These are phyloP conservation scores for Quercus glauca DNA, from an alignment of 306 rosid genomes.

Conservation along the genomic window DNA sequence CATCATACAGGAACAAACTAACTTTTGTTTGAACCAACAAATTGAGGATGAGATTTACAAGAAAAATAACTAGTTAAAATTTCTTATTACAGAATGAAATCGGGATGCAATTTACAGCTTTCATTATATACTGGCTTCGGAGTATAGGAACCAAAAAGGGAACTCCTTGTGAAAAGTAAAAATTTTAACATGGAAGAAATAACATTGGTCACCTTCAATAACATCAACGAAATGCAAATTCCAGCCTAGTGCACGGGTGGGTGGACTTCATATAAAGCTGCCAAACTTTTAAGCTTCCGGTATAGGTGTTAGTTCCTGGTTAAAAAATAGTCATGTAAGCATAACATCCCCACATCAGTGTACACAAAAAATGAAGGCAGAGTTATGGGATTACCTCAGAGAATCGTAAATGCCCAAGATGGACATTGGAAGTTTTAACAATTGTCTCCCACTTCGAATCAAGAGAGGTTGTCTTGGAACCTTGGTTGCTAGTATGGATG, in stretches of 20 bases:
- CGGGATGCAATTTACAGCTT: constrained; percentile 34
- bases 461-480: constrained; percentile 17
- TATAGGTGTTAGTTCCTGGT: constrained; percentile 59
- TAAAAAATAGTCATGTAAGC: constrained; percentile 10
- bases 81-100: constrained; percentile 25
- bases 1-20: background rate
- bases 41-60: constrained; percentile 32
- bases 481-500: constrained; percentile 16
- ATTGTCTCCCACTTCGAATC: constrained; percentile 51
- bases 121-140: constrained; percentile 19
- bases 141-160: background rate
- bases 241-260: constrained; percentile 12
- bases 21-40: background rate
- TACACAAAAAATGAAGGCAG: constrained; percentile 17
- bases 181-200: constrained; percentile 1
- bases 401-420: constrained; percentile 41
- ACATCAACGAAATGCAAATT: constrained; percentile 9
- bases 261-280: constrained; percentile 21
- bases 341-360: constrained; percentile 2
- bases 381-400: constrained; percentile 55
- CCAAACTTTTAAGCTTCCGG: constrained; percentile 59
- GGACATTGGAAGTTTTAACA: constrained; percentile 47
- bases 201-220: background rate
- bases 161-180: constrained; percentile 1
- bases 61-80: constrained; percentile 12